Base-by-base conservation (phyloP, 2,329 filamentous ascomycete species). In the Fusarium stilboides region DNA sequence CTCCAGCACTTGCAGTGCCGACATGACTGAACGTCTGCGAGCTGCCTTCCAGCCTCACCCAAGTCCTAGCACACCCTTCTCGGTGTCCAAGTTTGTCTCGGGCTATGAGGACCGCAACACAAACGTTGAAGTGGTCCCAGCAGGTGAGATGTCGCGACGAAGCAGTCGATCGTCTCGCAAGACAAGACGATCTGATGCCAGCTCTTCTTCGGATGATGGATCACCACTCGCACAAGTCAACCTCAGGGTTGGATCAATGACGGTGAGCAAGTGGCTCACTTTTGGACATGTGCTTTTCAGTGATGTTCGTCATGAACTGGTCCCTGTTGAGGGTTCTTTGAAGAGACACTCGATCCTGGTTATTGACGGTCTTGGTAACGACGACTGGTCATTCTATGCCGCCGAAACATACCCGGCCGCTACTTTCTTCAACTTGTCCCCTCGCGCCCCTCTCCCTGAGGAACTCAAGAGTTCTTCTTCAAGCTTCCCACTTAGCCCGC, bases 301-400 rank as follows among this genome's bases (percentile, higher is more conserved):
- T 71, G 92, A 93, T 13, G 89, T 92, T 7, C 88, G 93, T 26
- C 90, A 93, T 45, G 90, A 93, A 69, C 84, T 94, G 22, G 81
- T 85, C 1, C 84, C 80, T 75, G 80, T 73, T 7, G 74, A 76
- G 20, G 68, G 75, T 8, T 73, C 74, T 1, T 57, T 73, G 20
- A 71, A 85, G 81, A 87, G 81, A 56, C 91, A 83, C 58, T 89
- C 88, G 1, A 88, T 96, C 26, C 84, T 96, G 5, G 91, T 96
- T 19, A 86, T 96, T 58, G 93, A 96, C 79, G 93, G 93, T 7
- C 88, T 96, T 31, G 93, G 93, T n/a, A 94, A 94, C 74, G 89
- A 92, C 70, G 93, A 96, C 75, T 96, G 93, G 93, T 94, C 92
- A 0, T 94, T 93, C 77, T 95, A 94, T 72, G 92, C 92, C 20